Conservation (phyloP, 768 basidiomycete species). For the Crucibulum laeve region DNA sequence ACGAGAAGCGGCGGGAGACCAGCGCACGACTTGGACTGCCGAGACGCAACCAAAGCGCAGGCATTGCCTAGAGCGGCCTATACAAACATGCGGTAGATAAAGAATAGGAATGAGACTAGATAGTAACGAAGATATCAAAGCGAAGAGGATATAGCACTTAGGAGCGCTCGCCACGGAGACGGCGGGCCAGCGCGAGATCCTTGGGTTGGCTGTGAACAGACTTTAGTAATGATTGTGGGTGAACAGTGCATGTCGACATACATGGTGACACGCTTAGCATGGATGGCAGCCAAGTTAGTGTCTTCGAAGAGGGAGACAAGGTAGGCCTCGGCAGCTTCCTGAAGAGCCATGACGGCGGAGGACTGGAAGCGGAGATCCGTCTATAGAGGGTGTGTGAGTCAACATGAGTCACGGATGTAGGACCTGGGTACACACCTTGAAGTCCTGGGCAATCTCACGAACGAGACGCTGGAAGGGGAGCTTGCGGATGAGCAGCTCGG, state of each 20-base stretch:
- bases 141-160: slow-evolving; percentile 38
- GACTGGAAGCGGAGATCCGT: slow-evolving; percentile 95
- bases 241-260: slow-evolving; percentile 22
- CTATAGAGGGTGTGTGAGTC: slow-evolving; percentile 27
- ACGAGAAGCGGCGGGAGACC: too few species aligned
- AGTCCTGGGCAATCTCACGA: slow-evolving; percentile 95
- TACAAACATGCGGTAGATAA: too few species aligned
- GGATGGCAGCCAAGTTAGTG: slow-evolving; percentile 89
- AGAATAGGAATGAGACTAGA: too few species aligned
- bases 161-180: slow-evolving; percentile 83
- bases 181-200: slow-evolving; percentile 83
- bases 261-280: slow-evolving; percentile 79
- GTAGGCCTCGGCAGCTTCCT: slow-evolving; percentile 90
- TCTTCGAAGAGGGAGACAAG: slow-evolving; percentile 85
- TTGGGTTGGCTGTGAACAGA: slow-evolving; percentile 64
- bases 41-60: too few species aligned
- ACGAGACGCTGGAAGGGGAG: slow-evolving; percentile 99
- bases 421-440: slow-evolving; percentile 58
- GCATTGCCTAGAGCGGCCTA: too few species aligned
- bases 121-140: too few species aligned
- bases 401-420: not conserved
- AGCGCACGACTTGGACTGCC: too few species aligned
- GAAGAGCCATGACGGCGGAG: slow-evolving; percentile 89
- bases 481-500: slow-evolving; percentile 98
- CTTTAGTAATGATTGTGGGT: slow-evolving; percentile 2